A percentile compares a stretch with the other conserved stretches of the same genome.
These are phyloP conservation scores for Colletotrichum sp. DNA, from an alignment of 2,329 filamentous ascomycete genomes.

Conservation along the genomic window DNA sequence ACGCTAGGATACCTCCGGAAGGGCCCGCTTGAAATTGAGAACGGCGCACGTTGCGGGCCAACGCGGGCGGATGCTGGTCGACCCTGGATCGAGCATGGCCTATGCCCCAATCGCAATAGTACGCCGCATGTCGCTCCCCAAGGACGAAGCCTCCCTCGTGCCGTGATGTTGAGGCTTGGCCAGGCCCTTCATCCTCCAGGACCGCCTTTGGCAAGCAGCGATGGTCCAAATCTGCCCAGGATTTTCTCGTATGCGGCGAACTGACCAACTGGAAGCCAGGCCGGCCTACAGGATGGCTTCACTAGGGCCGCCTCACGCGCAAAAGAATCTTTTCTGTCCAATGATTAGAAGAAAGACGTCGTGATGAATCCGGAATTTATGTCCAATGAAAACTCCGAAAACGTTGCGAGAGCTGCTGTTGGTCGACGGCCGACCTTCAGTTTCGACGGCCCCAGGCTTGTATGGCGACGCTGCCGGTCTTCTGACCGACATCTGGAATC, in stretches of 20 bases:
- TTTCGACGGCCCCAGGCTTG: background rate
- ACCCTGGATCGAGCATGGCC: slow-evolving; percentile 4
- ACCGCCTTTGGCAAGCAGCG: background rate
- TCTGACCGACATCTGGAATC: background rate
- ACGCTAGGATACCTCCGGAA: slow-evolving; percentile 9
- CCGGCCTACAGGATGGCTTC: slow-evolving; percentile 40
- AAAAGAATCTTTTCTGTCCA: slow-evolving; percentile 43
- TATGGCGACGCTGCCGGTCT: background rate
- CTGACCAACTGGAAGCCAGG: slow-evolving; percentile 51
- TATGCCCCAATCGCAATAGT: slow-evolving; percentile 11
- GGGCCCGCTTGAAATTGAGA: slow-evolving; percentile 20
- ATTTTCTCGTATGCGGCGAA: slow-evolving; percentile 23
- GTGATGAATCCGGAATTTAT: slow-evolving; percentile 37
- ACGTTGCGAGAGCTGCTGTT: slow-evolving; percentile 31
- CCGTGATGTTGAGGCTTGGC: background rate
- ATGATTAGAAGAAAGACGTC: slow-evolving; percentile 33
- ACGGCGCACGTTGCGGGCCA: slow-evolving; percentile 20
- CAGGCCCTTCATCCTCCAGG: background rate
- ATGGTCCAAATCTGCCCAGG: slow-evolving; percentile 16
- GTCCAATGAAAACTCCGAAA: slow-evolving; percentile 36
- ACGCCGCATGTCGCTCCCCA: background rate
- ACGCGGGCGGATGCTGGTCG: slow-evolving; percentile 13
- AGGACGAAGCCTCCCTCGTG: background rate
- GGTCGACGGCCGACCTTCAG: slow-evolving; percentile 24
- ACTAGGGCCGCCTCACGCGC: slow-evolving; percentile 40